phyloP scores from a whole-genome alignment of 148 eudicot genomes.

The Rhododendron ovatum region DNA sequence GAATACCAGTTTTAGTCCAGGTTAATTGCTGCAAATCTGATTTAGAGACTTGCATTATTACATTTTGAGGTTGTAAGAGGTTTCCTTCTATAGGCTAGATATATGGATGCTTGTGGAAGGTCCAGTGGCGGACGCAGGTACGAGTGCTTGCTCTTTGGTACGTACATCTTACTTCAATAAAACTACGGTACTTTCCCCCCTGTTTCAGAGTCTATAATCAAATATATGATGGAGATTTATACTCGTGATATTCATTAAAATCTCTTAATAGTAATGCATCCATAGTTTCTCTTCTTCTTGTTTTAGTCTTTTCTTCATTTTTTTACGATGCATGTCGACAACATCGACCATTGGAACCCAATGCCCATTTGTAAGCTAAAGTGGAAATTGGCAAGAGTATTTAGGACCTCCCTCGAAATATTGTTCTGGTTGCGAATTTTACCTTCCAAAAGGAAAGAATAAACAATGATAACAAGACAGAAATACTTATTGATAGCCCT shows the following conservation, averaged over 20 bases:
- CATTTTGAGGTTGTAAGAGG: background rate
- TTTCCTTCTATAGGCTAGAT: conserved; percentile 8
- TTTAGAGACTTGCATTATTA: background rate
- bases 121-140: conserved; percentile 35
- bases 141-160: conserved; percentile 73
- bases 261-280: background rate
- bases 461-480: background rate
- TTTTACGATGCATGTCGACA: background rate
- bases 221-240: background rate
- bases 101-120: conserved; percentile 38
- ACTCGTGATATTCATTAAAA: background rate
- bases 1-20: background rate
- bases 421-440: background rate
- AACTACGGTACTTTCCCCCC: background rate
- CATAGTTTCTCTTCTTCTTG: background rate
- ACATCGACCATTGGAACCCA: background rate
- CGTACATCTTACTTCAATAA: background rate
- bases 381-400: background rate
- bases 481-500: background rate
- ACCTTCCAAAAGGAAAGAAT: background rate
- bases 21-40: background rate
- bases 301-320: background rate
- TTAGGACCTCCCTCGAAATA: background rate
- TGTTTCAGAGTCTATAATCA: background rate
- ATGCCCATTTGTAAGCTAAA: background rate